Conservation (phyloP, 2,329 filamentous ascomycete genomes). For the Cercospora sesami region DNA sequence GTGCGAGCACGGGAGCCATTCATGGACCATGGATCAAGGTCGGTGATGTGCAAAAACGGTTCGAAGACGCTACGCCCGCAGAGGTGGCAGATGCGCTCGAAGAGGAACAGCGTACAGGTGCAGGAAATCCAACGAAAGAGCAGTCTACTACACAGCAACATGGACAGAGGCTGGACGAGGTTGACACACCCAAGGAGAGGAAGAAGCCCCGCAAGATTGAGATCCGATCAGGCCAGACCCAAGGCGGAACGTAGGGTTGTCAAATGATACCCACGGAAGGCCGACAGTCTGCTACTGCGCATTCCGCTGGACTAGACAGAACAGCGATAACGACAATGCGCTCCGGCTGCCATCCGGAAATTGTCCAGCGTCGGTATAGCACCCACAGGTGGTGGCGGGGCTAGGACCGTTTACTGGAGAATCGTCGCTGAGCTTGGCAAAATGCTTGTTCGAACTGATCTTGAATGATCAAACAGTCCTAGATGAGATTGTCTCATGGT, state of each 20-base stretch:
- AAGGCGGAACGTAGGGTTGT: neutral
- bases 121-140: neutral
- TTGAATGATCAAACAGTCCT: neutral
- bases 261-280: neutral
- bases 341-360: neutral
- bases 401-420: neutral
- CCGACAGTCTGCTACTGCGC: neutral
- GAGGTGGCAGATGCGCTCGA: constrained; percentile 25
- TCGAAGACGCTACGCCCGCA: constrained; percentile 24
- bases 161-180: neutral
- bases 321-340: neutral
- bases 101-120: constrained; percentile 14
- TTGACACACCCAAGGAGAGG: neutral
- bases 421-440: neutral
- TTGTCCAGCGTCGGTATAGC: neutral
- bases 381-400: neutral
- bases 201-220: constrained; percentile 30
- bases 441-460: neutral
- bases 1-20: constrained; percentile 44
- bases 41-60: constrained; percentile 21
- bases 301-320: neutral
- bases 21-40: constrained; percentile 49
- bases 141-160: neutral
- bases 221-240: constrained; percentile 3
- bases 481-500: neutral